Evolutionary conservation across 139 green algal genomes (phyloP), one percentile per base, ranked within the genome.

Genomic region (Chlamydomonas incerta): DNA sequence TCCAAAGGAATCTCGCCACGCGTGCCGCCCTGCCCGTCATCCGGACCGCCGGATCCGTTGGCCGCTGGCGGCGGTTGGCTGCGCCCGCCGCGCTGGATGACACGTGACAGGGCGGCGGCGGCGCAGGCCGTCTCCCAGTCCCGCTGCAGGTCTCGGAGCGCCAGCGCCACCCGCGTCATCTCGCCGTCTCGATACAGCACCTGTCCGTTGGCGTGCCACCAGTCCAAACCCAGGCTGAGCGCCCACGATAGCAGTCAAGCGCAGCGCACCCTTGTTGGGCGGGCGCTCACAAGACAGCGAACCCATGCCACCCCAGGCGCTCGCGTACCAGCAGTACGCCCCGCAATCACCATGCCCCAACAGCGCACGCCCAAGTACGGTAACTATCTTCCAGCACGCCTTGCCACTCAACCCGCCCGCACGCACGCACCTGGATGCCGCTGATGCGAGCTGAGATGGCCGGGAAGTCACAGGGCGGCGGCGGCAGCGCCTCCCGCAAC

Each of bases 1-100:
- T 82, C 82, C 46, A 82, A 21, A 1, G 82, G 82, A 14, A 87
- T 72, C 82, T 87, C 72, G 28, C 72, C 72, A 15, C 31, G 60
- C 75, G 46, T 34, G 31, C 33, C 74, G 55, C 74, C 41, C 8
- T 33, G 21, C 9, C 15, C 20, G 60, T 52, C 50, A 46, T 41
- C 50, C 23, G 29, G 28, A 31, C 29, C 72, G 72, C 35, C 15
- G 24, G 34, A 28, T 21, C 52, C 18, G 29, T 10, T 17, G 50
- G 13, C 29, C 29, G 47, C 50, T 50, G n/a, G 31, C 50, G n/a
- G 55, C 52, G 47, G 15, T 8, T 50, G 41, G 41, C 41, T 50
- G 6, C 41, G 41, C 41, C 41, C 41, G 41, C 41, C 41, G 6
- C 72, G 72, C 55, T 52, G 74, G 57, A 81, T 69, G 24, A 31